Evolutionary conservation across 1,284 basidiomycete species (phyloP), one percentile per base, ranked within the genome.

Genomic region (Puccinia sorghi): DNA sequence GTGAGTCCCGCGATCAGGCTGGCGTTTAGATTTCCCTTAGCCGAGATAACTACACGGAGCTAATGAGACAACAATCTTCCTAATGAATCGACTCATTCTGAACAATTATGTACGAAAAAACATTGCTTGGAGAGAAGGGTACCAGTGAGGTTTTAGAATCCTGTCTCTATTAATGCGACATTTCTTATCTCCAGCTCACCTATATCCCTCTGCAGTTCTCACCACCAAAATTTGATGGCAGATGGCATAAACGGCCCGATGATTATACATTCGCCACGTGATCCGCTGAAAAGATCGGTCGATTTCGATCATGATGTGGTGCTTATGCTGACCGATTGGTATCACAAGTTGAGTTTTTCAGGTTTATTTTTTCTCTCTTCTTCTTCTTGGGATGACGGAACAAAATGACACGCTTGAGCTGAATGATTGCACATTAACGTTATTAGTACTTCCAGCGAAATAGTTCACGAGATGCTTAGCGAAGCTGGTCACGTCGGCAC

Each of bases 301-400:
- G 81, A 83, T 77, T 85, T 82, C 74, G 84, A 85, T 71, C 78
- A 82, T 61, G 82, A 82, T 48, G 80, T 80, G 39, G 72, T 80
- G 85, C 86, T 82, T 57, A 85, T 86, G 7, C 83, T 87, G 5
- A 82, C 83, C 1, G 87, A 88, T 76, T 87, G 86, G 85, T 86
- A 86, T 77, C 86, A 87, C 81, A 78, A 69, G 75, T 78, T 57
- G 52, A 32, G 43, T 46, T 32, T 32, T 32, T 32, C 32, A 32
- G 32, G 32, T 4, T 32, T 32, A 2, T 32, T 32, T 32, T 32
- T 32, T n/a, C n/a, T n/a, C n/a, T n/a, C n/a, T 2, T 32, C 32
- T 32, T 32, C 32, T 32, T 32, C 32, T 32, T 32, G 32, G 32
- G 32, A 32, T 32, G 32, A 2, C 32, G 32, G 32, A 32, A 32